phyloP scores from a whole-genome alignment of 352 stramenopile genomes.

The Globisporangium apiculatum region DNA sequence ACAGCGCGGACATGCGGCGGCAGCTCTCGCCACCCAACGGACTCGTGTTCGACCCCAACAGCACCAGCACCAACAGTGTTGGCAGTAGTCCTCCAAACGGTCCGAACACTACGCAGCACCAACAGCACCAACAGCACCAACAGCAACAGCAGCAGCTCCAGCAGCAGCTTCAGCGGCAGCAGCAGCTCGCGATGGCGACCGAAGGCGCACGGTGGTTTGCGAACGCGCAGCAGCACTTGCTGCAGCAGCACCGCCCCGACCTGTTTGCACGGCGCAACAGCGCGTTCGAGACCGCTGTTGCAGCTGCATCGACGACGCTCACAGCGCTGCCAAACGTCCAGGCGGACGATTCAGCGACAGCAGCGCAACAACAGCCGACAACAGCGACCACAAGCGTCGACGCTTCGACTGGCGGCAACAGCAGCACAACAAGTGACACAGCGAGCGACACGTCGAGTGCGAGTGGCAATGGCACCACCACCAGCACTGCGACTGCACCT shows the following conservation, averaged over 20 bases:
- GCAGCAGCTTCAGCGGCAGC: constrained; percentile 16
- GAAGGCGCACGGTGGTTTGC: constrained; percentile 12
- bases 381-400: neutral
- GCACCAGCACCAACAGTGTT: constrained; percentile 1
- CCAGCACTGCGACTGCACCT: neutral
- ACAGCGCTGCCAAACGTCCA: constrained; percentile 22
- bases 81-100: neutral
- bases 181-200: constrained; percentile 11
- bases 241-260: constrained; percentile 14
- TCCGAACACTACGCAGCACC: neutral
- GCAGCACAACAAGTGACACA: neutral
- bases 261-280: constrained; percentile 14
- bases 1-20: neutral
- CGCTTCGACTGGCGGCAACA: constrained; percentile 1
- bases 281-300: constrained; percentile 23
- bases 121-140: constrained; percentile 12
- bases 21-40: constrained; percentile 12
- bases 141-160: constrained; percentile 15
- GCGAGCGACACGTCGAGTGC: neutral
- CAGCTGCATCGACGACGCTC: constrained; percentile 29
- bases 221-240: constrained; percentile 4
- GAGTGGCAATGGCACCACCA: neutral
- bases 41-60: constrained; percentile 3
- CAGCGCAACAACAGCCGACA: constrained; percentile 3
- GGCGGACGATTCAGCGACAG: neutral